phyloP scores from a whole-genome alignment of 2,329 filamentous ascomycete species.

The Cryphonectria nitschkei region DNA sequence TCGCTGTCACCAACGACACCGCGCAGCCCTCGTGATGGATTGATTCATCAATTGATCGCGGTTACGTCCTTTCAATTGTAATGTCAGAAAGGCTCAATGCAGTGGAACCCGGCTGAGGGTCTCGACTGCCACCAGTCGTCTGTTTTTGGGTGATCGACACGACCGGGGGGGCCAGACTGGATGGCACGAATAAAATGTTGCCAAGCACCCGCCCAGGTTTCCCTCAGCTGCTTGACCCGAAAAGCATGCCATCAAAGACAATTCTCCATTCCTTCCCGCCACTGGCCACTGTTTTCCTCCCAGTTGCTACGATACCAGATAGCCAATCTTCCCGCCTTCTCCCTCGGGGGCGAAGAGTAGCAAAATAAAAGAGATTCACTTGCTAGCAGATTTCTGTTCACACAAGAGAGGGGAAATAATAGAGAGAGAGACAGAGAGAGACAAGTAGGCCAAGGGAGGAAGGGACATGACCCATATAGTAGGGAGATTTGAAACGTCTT shows the following conservation, averaged over 20 bases:
- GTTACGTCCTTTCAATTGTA: conserved; percentile 6
- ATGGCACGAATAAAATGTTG: background rate
- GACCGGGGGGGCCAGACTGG: background rate
- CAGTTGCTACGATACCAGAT: background rate
- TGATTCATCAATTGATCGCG: background rate
- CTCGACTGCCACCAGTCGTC: background rate
- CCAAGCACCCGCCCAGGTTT: background rate
- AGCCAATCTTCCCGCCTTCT: background rate
- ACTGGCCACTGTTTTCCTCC: background rate
- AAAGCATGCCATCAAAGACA: background rate
- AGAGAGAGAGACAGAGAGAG: background rate
- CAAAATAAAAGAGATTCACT: background rate
- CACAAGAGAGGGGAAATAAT: background rate
- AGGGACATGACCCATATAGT: background rate
- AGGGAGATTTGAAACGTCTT: conserved; percentile 17
- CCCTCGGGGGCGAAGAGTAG: background rate
- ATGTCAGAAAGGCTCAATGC: conserved; percentile 1
- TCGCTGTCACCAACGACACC: background rate
- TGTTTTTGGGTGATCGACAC: conserved; percentile 4
- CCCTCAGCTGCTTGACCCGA: background rate
- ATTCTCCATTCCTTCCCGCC: conserved; percentile 3
- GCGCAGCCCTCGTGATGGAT: background rate
- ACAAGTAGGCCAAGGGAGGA: background rate
- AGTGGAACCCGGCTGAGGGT: conserved; percentile 7
- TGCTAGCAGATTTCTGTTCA: background rate